Conservation (phyloP, 2,329 filamentous ascomycete genomes). For the Penicillium sp. region DNA sequence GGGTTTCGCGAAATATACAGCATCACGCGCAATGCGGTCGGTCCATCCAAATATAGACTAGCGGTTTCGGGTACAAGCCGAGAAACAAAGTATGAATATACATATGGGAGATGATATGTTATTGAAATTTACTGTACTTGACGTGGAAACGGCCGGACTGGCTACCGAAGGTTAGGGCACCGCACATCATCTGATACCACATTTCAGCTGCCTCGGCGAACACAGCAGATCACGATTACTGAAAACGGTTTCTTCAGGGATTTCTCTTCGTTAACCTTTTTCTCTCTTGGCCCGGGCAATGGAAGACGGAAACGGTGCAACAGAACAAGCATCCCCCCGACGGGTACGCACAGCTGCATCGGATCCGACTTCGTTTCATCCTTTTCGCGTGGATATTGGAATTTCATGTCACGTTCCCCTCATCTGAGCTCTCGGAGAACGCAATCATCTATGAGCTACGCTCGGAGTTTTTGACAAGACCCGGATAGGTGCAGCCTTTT, state of each 20-base stretch:
- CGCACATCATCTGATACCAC: conserved; percentile 8
- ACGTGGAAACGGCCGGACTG: background rate
- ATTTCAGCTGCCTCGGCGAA: background rate
- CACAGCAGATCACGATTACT: background rate
- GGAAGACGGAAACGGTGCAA: conserved; percentile 17
- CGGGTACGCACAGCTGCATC: conserved; percentile 21
- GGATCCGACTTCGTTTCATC: conserved; percentile 24
- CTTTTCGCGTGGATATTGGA: conserved; percentile 7
- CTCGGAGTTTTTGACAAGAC: background rate
- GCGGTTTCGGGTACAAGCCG: too few relatives aligned
- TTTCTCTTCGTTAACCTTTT: background rate
- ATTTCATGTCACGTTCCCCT: background rate
- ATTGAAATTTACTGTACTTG: too few relatives aligned
- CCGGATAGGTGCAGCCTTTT: conserved; percentile 6
- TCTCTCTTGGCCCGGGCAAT: conserved; percentile 4
- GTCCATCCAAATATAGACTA: too few relatives aligned
- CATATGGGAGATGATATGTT: too few relatives aligned
- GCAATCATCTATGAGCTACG: conserved; percentile 2
- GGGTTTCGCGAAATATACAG: too few relatives aligned
- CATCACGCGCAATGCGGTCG: too few relatives aligned
- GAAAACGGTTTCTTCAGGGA: background rate
- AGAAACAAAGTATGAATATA: too few relatives aligned
- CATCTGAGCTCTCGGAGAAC: background rate
- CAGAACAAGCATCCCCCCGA: conserved; percentile 21
- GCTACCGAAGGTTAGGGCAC: background rate